Percentiles rank a stretch among this genome's conserved stretches.
phyloP scores from a whole-genome alignment of 2,329 filamentous ascomycete genomes.

The Xylariaceae sp. region DNA sequence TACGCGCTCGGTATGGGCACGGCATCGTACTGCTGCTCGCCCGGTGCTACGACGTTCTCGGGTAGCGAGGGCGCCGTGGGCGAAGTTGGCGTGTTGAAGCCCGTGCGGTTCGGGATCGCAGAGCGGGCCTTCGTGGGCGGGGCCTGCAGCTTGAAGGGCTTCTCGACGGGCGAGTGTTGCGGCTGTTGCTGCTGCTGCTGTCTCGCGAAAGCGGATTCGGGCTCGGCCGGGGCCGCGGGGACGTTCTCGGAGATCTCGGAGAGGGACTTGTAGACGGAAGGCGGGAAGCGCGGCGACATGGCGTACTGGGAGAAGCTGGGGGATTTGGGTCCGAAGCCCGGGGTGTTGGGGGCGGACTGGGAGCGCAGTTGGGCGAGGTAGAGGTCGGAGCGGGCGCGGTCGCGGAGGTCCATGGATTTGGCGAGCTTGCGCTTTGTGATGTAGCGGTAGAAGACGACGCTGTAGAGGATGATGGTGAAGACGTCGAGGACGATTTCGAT shows the following conservation, averaged over 20 bases:
- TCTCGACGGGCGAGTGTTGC: constrained; percentile 33
- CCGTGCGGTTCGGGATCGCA: constrained; percentile 67
- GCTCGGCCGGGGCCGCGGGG: constrained; percentile 51
- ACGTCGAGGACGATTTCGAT: constrained; percentile 93
- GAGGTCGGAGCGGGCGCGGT: constrained; percentile 88
- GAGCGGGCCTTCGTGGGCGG: constrained; percentile 74
- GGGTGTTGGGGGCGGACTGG: constrained; percentile 92
- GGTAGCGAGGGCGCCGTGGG: constrained; percentile 29
- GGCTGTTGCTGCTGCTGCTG: too few species aligned
- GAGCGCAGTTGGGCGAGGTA: constrained; percentile 81
- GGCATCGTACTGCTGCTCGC: constrained; percentile 77
- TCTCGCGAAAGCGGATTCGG: constrained; percentile 55
- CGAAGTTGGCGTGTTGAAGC: constrained; percentile 50
- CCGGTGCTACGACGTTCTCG: constrained; percentile 52
- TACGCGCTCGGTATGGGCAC: constrained; percentile 91
- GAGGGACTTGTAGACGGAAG: constrained; percentile 49
- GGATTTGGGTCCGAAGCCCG: constrained; percentile 72
- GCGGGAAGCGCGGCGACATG: constrained; percentile 57
- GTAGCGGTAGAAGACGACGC: constrained; percentile 92
- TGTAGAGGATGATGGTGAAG: constrained; percentile 89
- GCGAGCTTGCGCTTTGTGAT: constrained; percentile 92
- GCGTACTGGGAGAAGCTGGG: constrained; percentile 51
- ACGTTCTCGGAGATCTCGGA: constrained; percentile 43
- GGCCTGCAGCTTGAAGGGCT: constrained; percentile 79
- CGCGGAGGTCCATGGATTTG: constrained; percentile 94